A percentile compares a stretch with the other conserved stretches of the same genome.
Conservation (phyloP, 2,329 filamentous ascomycete genomes). For the Colletotrichum sp. region DNA sequence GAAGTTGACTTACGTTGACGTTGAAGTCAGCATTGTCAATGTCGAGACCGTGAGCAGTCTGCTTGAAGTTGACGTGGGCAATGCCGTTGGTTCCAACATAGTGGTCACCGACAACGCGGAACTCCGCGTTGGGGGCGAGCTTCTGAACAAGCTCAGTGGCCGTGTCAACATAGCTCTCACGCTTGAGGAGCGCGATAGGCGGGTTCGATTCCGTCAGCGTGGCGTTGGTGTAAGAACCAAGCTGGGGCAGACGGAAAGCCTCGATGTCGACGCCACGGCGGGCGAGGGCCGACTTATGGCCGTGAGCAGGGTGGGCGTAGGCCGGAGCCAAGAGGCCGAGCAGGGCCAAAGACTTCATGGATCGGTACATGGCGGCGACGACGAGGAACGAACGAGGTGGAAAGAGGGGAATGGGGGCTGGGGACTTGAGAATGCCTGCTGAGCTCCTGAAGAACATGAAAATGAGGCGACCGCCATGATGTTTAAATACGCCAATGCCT, state of each 20-base stretch:
- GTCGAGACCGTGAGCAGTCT: slow-evolving; percentile 56
- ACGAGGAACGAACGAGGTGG: neutral
- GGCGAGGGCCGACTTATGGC: slow-evolving; percentile 21
- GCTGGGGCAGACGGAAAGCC: slow-evolving; percentile 34
- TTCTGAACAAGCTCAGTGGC: slow-evolving; percentile 42
- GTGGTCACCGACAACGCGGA: slow-evolving; percentile 50
- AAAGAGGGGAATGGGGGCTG: neutral
- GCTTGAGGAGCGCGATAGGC: slow-evolving; percentile 31
- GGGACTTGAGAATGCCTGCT: neutral
- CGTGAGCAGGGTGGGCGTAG: slow-evolving; percentile 35
- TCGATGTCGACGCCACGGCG: slow-evolving; percentile 37
- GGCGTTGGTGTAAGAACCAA: slow-evolving; percentile 35
- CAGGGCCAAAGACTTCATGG: slow-evolving; percentile 37
- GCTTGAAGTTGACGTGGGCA: slow-evolving; percentile 60
- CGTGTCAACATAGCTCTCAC: slow-evolving; percentile 40
- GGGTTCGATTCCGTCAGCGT: slow-evolving; percentile 26
- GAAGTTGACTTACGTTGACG: slow-evolving; percentile 50
- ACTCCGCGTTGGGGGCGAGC: slow-evolving; percentile 35
- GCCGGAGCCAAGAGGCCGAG: slow-evolving; percentile 38
- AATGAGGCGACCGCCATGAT: neutral
- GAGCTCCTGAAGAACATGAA: neutral
- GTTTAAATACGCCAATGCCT: neutral
- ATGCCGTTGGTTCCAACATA: slow-evolving; percentile 56
- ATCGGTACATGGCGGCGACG: slow-evolving; percentile 1
- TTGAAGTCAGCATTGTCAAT: slow-evolving; percentile 62